Evolutionary conservation across 257 asterid species (phyloP), one percentile per base, ranked within the genome.

Genomic region (Handroanthus guayacan): DNA sequence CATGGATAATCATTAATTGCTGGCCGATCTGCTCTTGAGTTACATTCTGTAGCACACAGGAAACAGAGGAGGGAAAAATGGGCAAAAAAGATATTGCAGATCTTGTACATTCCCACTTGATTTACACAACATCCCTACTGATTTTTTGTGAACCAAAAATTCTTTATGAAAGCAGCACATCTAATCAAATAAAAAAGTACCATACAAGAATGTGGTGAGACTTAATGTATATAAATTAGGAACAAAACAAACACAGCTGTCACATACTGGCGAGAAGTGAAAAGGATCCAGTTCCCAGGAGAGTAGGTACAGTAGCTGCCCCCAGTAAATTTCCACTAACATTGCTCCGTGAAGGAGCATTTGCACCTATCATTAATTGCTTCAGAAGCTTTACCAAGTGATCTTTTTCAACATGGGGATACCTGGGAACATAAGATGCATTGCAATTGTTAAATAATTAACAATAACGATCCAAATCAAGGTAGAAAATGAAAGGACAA

Each of bases 361-460:
- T 76, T 62, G 93, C 86, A 77, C 86, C 88, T 79, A 82, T 76
- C 70, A 95, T 83, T 78, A 92, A 81, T 77, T 91, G 96, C 86
- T 91, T 91, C 84, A 92, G 85, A 78, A 95, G 98, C 90, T 88
- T 95, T 71, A 95, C 92, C 90, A 95, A 85, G 90, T 95, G 99
- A 84, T 95, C 96, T 64, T 86, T 91, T 79, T 80, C 95, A 78
- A 95, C 89, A 72, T 90, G 93, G 66, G 97, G 96, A 83, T 90
- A 86, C 95, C 98, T 94, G 75, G 25, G 77, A 48, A 70, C 64
- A 75, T 20, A 72, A 45, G 71, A 73, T 51, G 72, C 44, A 38
- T 78, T 20, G 20, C 52, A 79, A 77, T 60, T 50, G 61, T 75
- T 75, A 75, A 79, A 77, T n/a, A n/a, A n/a, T n/a, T n/a, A n/a